Evolutionary conservation across 2,329 filamentous ascomycete species (phyloP), one percentile per base, ranked within the genome.

Genomic region (Hypocreales sp.): DNA sequence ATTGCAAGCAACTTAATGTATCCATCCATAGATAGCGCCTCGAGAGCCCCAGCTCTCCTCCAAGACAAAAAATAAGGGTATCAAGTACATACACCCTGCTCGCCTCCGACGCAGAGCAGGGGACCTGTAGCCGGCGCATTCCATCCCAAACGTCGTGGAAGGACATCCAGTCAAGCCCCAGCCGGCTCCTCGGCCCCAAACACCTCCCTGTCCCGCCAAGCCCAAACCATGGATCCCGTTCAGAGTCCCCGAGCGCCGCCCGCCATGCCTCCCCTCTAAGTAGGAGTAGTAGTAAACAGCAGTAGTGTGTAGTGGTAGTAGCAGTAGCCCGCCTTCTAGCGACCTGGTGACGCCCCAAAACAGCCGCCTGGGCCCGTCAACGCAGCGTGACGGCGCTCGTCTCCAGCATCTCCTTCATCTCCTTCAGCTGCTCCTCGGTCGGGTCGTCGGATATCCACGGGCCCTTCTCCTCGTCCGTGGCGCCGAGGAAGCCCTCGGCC

Each of bases 401-500:
- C 27, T 51, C 45, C 33, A 51, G 49, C 39, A 62, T 58, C 40
- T 64, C 56, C 44, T 71, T 63, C 64, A 78, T 67, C 46, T 65
- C 59, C 47, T 67, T 59, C 34, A 72, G 47, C 44, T 77, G 64
- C 32, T 70, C 66, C 30, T 67, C 60, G 3, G 64, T 71, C 4
- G 75, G 68, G 45, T 82, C 78, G 35, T 84, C 76, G 1, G 73
- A 72, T 31, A 84, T 54, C 81, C 82, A 93, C 7, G 74, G 67
- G 1, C 86, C 87, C 51, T 83, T 86, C 62, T 94, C 86, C 40
- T 87, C 82, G 1, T 79, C 73, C 0, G 79, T 87, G 5, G 84
- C 78, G 34, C 64, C 65, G 40, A 76, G 74, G 45, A 95, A 76
- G 16, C 79, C 87, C 39, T 92, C 72, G n/a, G 86, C 83, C 18